Base-by-base conservation (phyloP, 2,329 filamentous ascomycete species). In the Ophiosphaerella narmari region DNA sequence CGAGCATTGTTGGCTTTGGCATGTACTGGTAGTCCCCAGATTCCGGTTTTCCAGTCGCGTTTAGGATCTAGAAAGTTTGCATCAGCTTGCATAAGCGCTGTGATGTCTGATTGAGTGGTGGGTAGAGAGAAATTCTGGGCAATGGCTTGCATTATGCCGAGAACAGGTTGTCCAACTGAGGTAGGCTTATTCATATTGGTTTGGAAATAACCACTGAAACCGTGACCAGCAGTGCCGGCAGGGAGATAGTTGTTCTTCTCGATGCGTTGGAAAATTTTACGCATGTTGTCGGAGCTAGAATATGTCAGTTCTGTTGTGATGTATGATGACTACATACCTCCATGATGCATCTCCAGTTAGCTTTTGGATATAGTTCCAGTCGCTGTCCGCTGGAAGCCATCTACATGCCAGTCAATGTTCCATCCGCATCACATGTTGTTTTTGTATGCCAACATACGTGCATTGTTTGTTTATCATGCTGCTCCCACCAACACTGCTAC, bases 261-360 rank as follows among this genome's bases (percentile, higher is more conserved):
- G 48, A 86, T 65, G 43, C 73, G 73, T 29, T 54, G 59, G 45
- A 82, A 84, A 69, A 84, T 81, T 46, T 77, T 71, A 55, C 82
- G 76, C 83, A 86, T 86, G 1, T 73, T 71, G 0, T 55, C 52
- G 13, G 60, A 44, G 26, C 59, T 65, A 18, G 7, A 23, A n/a
- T 11, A 8, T 36, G 21, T 54, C 26, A 55, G 48, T 16, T 21
- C 26, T 8, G 6, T 29, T 29, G 2, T 29, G 26, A 7, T 29
- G 5, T 11, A 11, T 29, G 5, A 23, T n/a, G 18, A 21, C 2
- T 36, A 41, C 38, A 32, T 54, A 61, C 58, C 43, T 70, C 84
- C 84, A 87, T 0, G 80, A 82, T 5, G 68, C 59, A 58, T 87
- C 84, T 3, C 83, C 83, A 1, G 85, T 87, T 34, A 86, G 60